phyloP scores from a whole-genome alignment of 2,329 filamentous ascomycete genomes.

The Paraphoma sp. region DNA sequence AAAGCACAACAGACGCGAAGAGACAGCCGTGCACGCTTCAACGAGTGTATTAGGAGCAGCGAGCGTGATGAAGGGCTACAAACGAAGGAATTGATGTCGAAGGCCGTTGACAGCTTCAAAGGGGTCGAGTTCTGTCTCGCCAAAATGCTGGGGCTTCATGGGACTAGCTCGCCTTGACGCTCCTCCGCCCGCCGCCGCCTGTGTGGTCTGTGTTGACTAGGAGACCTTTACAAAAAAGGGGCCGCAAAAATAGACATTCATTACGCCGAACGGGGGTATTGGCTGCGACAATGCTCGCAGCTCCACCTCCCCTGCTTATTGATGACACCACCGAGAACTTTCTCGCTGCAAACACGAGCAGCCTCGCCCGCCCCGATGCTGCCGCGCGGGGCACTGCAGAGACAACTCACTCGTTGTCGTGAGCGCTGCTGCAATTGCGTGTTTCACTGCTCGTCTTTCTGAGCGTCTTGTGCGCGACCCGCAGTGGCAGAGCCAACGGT shows the following conservation, averaged over 20 bases:
- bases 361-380: background rate
- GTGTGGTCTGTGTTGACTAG: slow-evolving; percentile 25
- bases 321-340: slow-evolving; percentile 9
- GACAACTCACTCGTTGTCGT: background rate
- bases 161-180: slow-evolving; percentile 14
- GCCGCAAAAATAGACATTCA: slow-evolving; percentile 29
- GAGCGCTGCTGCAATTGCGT: background rate
- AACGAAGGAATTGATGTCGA: slow-evolving; percentile 37
- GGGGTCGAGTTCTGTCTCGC: slow-evolving; percentile 23
- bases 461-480: background rate
- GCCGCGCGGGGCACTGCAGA: background rate
- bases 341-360: background rate
- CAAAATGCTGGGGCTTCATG: slow-evolving; percentile 25
- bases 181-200: slow-evolving; percentile 17
- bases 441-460: slow-evolving; percentile 1
- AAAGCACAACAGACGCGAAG: background rate
- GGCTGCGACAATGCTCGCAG: slow-evolving; percentile 8
- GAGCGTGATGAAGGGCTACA: slow-evolving; percentile 34
- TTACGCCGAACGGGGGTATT: slow-evolving; percentile 22
- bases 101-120: slow-evolving; percentile 26
- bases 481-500: slow-evolving; percentile 13
- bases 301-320: slow-evolving; percentile 20
- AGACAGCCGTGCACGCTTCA: slow-evolving; percentile 5
- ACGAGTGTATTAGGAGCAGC: slow-evolving; percentile 34
- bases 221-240: slow-evolving; percentile 23